Percentiles rank a stretch among this genome's conserved stretches.
These are phyloP conservation scores for Lophiotrema nucula DNA, from an alignment of 495 filamentous ascomycete genomes.

Conservation along the genomic window DNA sequence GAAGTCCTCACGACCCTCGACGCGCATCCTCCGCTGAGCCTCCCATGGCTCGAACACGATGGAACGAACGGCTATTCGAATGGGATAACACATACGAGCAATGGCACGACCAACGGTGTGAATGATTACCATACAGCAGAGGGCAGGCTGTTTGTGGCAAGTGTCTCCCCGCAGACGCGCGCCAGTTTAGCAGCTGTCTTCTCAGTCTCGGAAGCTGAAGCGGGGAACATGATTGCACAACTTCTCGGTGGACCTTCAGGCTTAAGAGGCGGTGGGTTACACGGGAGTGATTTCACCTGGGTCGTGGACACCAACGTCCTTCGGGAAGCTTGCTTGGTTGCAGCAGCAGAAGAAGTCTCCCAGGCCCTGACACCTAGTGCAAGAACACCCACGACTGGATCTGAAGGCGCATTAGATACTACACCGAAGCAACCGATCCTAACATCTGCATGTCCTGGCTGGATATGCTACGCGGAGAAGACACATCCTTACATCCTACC, in stretches of 20 bases:
- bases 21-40: slow-evolving; percentile 52
- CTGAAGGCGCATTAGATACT: slow-evolving; percentile 32
- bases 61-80: slow-evolving; percentile 34
- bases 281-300: slow-evolving; percentile 78
- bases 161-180: slow-evolving; percentile 84
- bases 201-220: slow-evolving; percentile 67
- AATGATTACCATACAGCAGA: slow-evolving; percentile 39
- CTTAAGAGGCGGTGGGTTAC: slow-evolving; percentile 62
- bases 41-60: slow-evolving; percentile 28
- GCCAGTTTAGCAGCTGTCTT: slow-evolving; percentile 84
- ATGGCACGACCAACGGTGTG: slow-evolving; percentile 31
- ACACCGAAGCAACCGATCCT: slow-evolving; percentile 70
- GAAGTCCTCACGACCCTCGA: slow-evolving; percentile 86
- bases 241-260: slow-evolving; percentile 71
- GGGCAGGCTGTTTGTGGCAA: slow-evolving; percentile 78
- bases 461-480: slow-evolving; percentile 98
- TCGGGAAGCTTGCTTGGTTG: slow-evolving; percentile 71
- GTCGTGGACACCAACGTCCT: slow-evolving; percentile 82
- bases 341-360: slow-evolving; percentile 73
- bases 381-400: slow-evolving; percentile 24
- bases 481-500: slow-evolving; percentile 90
- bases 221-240: slow-evolving; percentile 77
- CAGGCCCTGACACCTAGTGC: slow-evolving; percentile 24
- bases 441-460: slow-evolving; percentile 90
- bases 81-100: slow-evolving; percentile 34